Percentiles rank a stretch among this genome's conserved stretches.
These are phyloP conservation scores for Casuarina cunninghamiana DNA, from an alignment of 306 rosid genomes.

Conservation along the genomic window DNA sequence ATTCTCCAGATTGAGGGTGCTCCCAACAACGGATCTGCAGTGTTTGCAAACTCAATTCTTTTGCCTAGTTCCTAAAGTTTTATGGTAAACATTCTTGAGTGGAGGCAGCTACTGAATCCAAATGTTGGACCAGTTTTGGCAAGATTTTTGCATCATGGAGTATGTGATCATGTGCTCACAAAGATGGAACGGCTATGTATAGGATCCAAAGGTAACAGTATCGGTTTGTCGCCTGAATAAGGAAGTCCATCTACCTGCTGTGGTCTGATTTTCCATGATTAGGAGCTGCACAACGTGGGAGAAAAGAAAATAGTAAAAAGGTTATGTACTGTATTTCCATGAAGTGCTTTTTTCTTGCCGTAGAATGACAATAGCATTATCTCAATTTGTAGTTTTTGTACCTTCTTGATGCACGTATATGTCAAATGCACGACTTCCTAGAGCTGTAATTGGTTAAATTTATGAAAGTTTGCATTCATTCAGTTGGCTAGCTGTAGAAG, in stretches of 20 bases:
- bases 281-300: conserved; percentile 15
- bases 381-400: neutral
- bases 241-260: neutral
- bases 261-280: neutral
- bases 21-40: conserved; percentile 76
- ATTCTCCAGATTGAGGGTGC: conserved; percentile 83
- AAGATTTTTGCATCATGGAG: neutral
- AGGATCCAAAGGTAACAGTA: conserved; percentile 1
- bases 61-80: conserved; percentile 44
- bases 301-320: conserved; percentile 1
- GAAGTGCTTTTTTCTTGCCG: neutral
- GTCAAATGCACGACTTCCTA: too few species aligned
- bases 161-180: conserved; percentile 7
- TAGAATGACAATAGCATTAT: neutral
- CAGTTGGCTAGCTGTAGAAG: neutral
- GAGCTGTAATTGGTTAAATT: neutral
- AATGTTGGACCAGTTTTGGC: conserved; percentile 7
- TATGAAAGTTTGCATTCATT: neutral
- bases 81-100: neutral
- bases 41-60: conserved; percentile 66
- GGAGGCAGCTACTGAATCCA: conserved; percentile 7
- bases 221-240: neutral
- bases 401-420: neutral
- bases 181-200: neutral
- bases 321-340: conserved; percentile 1